A percentile compares a stretch with the other conserved stretches of the same genome.
These are phyloP conservation scores for Arthrocladium fulminans DNA, from an alignment of 2,329 filamentous ascomycete genomes.

Conservation along the genomic window DNA sequence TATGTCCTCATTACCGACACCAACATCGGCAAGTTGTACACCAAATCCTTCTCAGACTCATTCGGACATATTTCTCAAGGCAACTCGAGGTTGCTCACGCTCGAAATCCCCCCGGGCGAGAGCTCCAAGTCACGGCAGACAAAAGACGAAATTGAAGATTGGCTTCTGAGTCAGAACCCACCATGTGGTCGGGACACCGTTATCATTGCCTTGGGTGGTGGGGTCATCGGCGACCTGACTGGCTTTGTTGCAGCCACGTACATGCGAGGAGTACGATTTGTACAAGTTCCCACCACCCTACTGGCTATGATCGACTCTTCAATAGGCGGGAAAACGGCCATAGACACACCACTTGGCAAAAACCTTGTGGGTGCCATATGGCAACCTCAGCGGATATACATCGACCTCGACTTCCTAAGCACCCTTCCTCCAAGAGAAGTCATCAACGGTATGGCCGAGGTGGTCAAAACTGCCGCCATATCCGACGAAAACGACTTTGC, in stretches of 20 bases:
- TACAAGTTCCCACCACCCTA: conserved; percentile 91
- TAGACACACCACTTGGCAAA: conserved; percentile 92
- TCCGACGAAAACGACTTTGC: conserved; percentile 85
- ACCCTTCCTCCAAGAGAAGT: conserved; percentile 86
- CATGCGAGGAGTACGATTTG: conserved; percentile 93
- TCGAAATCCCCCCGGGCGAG: conserved; percentile 83
- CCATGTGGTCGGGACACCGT: conserved; percentile 89
- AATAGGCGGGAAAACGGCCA: conserved; percentile 96
- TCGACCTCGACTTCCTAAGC: conserved; percentile 85
- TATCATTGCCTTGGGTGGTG: conserved; percentile 86
- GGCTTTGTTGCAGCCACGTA: conserved; percentile 96
- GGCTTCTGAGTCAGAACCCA: conserved; percentile 76
- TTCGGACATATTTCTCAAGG: conserved; percentile 44
- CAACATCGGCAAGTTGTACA: conserved; percentile 74
- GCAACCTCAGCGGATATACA: conserved; percentile 90
- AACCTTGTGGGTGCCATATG: conserved; percentile 94
- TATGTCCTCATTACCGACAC: conserved; percentile 97
- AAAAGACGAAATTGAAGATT: conserved; percentile 93
- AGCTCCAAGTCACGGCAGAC: conserved; percentile 87
- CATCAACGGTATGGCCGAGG: conserved; percentile 98
- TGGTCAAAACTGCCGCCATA: conserved; percentile 94
- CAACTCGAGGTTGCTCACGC: conserved; percentile 62
- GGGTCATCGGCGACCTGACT: conserved; percentile 96
- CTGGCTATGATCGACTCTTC: conserved; percentile 97
- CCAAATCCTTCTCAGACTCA: conserved; percentile 61